Evolutionary conservation across 2,329 filamentous ascomycete genomes (phyloP), one percentile per base, ranked within the genome.

Genomic region (Cordyceps pruinosa): DNA sequence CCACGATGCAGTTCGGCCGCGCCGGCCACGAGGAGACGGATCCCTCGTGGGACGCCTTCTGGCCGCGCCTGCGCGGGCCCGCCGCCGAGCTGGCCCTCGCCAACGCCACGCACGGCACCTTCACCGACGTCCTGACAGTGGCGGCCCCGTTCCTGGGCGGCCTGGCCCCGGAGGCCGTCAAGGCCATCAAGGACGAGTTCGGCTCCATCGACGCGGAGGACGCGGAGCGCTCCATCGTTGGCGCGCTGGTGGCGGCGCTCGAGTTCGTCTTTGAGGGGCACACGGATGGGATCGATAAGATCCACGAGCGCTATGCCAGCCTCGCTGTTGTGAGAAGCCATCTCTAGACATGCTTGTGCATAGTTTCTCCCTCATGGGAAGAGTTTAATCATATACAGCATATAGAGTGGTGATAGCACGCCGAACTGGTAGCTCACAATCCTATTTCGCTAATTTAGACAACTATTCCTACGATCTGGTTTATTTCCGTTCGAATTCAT

Each of bases 31-130:
- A 35, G 1, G 35, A 44, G 4, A 60, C 62, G 6, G 64, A 65
- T 35, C 37, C 58, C 3, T 61, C 61, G 1, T 63, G 61, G 68
- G 48, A 61, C 9, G 44, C 26, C 9, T 61, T 61, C 35, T 66
- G 61, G 51, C 39, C 58, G 12, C 55, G 42, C n/a, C 50, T 66
- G 19, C 59, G 56, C 8, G 63, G 61, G 1, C 32, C 56, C 19
- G 60, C 57, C 6, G 39, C 59, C 26, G 56, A 63, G 39, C 30
- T 66, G 5, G 54, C 56, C 5, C 53, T 67, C 5, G 41, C 49
- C 6, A 58, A 60, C 1, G 63, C 62, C 35, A 46, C 57, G 1
- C 65, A 67, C 50, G 54, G 56, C 7, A 61, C 61, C 4, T 68
- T 64, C 30, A 59, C 58, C 2, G 66, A 68, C 47, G 42, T 57